Percentiles rank a stretch among this genome's conserved stretches.
These are phyloP conservation scores for Thermothelomyces thermophilus DNA, from an alignment of 2,329 filamentous ascomycete genomes.

Conservation along the genomic window DNA sequence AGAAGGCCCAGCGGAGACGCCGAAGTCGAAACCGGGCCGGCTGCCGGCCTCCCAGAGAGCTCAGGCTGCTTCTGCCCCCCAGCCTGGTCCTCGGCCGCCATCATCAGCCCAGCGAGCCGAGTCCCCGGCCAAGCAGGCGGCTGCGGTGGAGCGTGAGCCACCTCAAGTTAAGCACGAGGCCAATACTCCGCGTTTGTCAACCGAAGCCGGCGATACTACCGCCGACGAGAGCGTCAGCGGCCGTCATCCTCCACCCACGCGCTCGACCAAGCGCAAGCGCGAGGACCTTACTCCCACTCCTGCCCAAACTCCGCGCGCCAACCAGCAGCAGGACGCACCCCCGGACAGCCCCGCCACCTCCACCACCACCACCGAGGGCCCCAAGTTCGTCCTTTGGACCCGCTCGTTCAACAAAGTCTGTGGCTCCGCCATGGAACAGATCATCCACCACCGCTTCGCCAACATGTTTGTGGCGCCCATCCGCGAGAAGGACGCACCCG, in stretches of 20 bases:
- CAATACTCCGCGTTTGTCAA: constrained; percentile 46
- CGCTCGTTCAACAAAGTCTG: constrained; percentile 69
- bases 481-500: constrained; percentile 67
- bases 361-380: constrained; percentile 40
- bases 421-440: constrained; percentile 66
- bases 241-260: constrained; percentile 33
- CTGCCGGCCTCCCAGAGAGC: constrained; percentile 3
- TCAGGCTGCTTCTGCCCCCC: constrained; percentile 7
- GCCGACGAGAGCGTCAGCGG: constrained; percentile 46
- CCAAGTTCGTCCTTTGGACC: constrained; percentile 66
- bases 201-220: constrained; percentile 51
- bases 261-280: constrained; percentile 49
- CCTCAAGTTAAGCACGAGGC: constrained; percentile 54
- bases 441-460: constrained; percentile 68
- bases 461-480: constrained; percentile 74
- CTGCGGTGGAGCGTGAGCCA: constrained; percentile 32
- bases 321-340: constrained; percentile 11
- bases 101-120: neutral
- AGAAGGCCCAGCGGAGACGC: constrained; percentile 3
- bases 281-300: constrained; percentile 43
- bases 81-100: neutral
- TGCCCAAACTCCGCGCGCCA: constrained; percentile 24
- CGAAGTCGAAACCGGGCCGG: constrained; percentile 16
- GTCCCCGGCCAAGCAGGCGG: constrained; percentile 31
- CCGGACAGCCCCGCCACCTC: constrained; percentile 30